Conservation (phyloP, 768 basidiomycete genomes). For the Lactifluus subvellereus region DNA sequence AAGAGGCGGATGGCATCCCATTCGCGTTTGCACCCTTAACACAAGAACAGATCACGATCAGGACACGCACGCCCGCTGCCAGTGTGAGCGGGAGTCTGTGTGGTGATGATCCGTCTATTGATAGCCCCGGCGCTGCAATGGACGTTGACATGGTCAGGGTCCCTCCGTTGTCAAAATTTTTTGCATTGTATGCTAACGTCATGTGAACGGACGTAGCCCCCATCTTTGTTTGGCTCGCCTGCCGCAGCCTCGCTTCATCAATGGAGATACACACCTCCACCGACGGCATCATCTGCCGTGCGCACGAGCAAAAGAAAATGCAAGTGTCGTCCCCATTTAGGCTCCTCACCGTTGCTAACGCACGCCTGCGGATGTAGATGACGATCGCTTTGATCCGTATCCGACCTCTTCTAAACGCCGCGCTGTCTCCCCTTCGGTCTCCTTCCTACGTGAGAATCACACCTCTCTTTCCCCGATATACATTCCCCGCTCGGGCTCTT, state of each 20-base stretch:
- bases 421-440: constrained; percentile 76
- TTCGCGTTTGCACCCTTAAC: constrained; percentile 48
- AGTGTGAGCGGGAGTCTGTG: constrained; percentile 68
- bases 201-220: constrained; percentile 39
- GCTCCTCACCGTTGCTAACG: constrained; percentile 4
- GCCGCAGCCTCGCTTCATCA: constrained; percentile 46
- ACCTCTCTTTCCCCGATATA: constrained; percentile 44
- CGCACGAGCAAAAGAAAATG: constrained; percentile 80
- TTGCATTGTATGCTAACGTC: constrained; percentile 17
- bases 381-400: constrained; percentile 83
- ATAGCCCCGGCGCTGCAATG: constrained; percentile 52
- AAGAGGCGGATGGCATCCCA: constrained; percentile 28
- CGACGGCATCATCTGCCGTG: constrained; percentile 59
- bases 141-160: constrained; percentile 64
- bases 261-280: constrained; percentile 81
- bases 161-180: neutral
- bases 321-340: constrained; percentile 31
- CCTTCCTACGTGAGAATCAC: constrained; percentile 58
- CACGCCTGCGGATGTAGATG: constrained; percentile 44
- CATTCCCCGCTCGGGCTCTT: constrained; percentile 39
- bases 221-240: constrained; percentile 57
- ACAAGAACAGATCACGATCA: constrained; percentile 55
- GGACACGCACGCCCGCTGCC: constrained; percentile 51
- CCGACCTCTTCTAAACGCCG: constrained; percentile 71
- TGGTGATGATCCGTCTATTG: constrained; percentile 68